Evolutionary conservation across 768 basidiomycete genomes (phyloP), one percentile per base, ranked within the genome.

Genomic region (Podaxis carcinomalis): DNA sequence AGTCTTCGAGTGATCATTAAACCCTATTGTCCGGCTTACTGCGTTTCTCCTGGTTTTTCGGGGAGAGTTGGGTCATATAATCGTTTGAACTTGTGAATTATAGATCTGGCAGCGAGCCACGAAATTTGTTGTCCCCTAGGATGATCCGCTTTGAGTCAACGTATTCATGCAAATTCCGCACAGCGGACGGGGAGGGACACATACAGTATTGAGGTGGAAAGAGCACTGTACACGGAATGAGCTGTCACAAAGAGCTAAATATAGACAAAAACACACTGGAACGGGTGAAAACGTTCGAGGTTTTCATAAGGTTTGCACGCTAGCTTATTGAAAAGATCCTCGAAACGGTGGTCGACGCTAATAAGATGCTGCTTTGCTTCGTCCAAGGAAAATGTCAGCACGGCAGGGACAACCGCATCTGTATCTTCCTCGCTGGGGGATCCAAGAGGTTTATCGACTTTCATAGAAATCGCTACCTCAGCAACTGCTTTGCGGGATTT

Each of bases 81-180:
- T 25, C 90, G 81, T 53, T 86, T 76, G 72, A 96, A 96, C 61
- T 80, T 84, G 73, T 93, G 89, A 39, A 78, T 86, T 62, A 96
- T 93, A 19, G 91, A 86, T 21, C 90, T 80, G 0, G 94, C 95
- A 10, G 93, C 95, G 47, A 88, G 72, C 90, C 90, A 93, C 1
- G 90, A 92, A 23, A 94, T 90, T 69, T 94, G 90, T 70, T 90
- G 89, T 4, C 83, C 87, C 40, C 88, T 89, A 60, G 3, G 57
- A 40, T 23, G 16, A 19, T 16, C 13, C 40, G 49, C 47, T 54
- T 49, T 37, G 14, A 16, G 23, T 50, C 13, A 59, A 13, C 4
- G 6, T 28, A 49, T 42, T 37, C 32, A 50, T 37, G 37, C 5
- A 39, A 44, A 11, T 36, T 27, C 39, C 50, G 52, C 27, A 21